A percentile compares a stretch with the other conserved stretches of the same genome.
Evolutionary conservation across 2,329 filamentous ascomycete species (phyloP).

Genomic region (Orbilia ellipsospora): DNA sequence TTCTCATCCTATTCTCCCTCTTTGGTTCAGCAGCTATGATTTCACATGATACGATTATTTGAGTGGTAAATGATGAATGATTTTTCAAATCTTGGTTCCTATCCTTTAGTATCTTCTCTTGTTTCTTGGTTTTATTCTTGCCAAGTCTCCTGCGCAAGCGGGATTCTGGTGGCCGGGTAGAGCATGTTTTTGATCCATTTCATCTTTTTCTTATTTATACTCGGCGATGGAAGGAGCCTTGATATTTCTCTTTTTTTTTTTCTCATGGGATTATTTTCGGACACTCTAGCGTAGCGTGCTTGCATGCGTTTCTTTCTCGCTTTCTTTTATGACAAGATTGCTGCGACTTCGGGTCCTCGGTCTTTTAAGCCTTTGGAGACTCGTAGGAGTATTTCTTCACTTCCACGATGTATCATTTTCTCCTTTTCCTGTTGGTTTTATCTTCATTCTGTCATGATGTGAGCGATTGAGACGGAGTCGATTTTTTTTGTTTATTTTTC

Average conservation of each 20-base stretch:
- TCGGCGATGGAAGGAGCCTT: constrained; percentile 29
- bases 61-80: neutral
- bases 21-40: neutral
- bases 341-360: no score
- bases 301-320: neutral
- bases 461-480: neutral
- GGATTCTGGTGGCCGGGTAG: neutral
- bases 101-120: neutral
- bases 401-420: neutral
- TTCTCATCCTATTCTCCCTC: constrained; percentile 2
- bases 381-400: neutral
- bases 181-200: constrained; percentile 5
- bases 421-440: neutral
- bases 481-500: neutral
- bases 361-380: neutral
- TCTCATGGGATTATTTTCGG: neutral
- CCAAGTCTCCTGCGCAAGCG: neutral
- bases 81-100: neutral
- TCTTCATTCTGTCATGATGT: neutral
- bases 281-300: neutral
- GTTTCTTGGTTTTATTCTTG: neutral
- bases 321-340: neutral
- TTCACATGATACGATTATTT: constrained; percentile 2
- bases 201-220: constrained; percentile 10
- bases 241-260: constrained; percentile 10